Base-by-base conservation (phyloP, 805 yeast species). In the Candida fluviatilis region DNA sequence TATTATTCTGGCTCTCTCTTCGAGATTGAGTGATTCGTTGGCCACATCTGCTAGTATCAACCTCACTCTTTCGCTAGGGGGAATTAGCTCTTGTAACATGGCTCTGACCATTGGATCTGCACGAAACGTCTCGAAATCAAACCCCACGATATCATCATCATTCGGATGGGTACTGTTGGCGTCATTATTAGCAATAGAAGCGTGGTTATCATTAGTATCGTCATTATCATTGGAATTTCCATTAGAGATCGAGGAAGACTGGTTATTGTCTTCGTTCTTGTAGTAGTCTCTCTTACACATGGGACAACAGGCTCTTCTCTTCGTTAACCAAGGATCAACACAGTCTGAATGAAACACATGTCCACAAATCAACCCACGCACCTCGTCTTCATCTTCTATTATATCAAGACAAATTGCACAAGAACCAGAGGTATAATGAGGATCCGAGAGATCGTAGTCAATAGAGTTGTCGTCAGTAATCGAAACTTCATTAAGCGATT, bases 341-440 rank as follows among this genome's bases (percentile, higher is more conserved):
- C 95, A 86, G 13, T 73, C 81, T 16, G 80, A 69, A 52, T 86
- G 95, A 71, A 80, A 86, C 2, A 82, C 88, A 58, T 86, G 95
- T 3, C 89, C 88, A 62, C 95, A 86, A 8, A 84, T 66, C 31
- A 87, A 67, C 0, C 87, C 87, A 35, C 95, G 74, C 2, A 86
- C 87, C 1, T 58, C 54, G 37, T 83, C 87, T 11, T 72, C 79
- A 35, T 73, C 73, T 45, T 77, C 83, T 38, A 82, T 69, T 4
- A 64, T 57, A 29, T 85, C 95, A 25, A 86, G 67, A 57, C 95
- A 85, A 46, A 85, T 82, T 10, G 91, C 89, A 66, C 95, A 85
- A 1, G 74, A 58, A 8, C 89, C 93, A 1, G 84, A 78, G 28
- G 79, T 73, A 49, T 66, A 80, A 49, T 80, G 85, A 21, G 44